A percentile compares a stretch with the other conserved stretches of the same genome.
Evolutionary conservation across 805 yeast species (phyloP).

Genomic region (Sugiyamaella boreocaroliniensis): DNA sequence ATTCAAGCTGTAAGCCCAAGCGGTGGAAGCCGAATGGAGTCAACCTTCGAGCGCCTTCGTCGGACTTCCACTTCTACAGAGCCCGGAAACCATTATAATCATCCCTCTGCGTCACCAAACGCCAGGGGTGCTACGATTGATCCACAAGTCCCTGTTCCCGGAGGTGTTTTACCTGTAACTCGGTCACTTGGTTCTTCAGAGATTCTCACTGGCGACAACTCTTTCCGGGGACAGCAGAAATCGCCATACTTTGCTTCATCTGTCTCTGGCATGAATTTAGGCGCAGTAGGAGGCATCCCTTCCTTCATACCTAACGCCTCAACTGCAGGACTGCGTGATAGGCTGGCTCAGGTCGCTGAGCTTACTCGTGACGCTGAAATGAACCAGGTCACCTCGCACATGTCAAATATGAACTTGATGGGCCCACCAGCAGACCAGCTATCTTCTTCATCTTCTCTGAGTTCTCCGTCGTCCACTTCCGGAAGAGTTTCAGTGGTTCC

Average conservation of each 20-base stretch:
- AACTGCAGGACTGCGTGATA: constrained; percentile 42
- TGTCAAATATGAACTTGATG: constrained; percentile 6
- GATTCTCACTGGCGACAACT: neutral
- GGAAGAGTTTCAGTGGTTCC: constrained; percentile 8
- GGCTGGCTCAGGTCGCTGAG: constrained; percentile 25
- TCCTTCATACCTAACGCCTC: constrained; percentile 61
- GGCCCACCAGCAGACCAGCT: neutral
- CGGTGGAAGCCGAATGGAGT: neutral
- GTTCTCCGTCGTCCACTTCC: constrained; percentile 13
- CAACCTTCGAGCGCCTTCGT: neutral
- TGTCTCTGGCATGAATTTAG: neutral
- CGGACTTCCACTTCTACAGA: neutral
- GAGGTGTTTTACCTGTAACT: neutral
- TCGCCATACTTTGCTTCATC: neutral
- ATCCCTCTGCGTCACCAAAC: neutral
- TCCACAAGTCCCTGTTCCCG: neutral
- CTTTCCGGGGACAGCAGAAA: neutral
- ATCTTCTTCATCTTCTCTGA: constrained; percentile 2
- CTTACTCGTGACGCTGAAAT: constrained; percentile 31
- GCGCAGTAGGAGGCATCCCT: neutral
- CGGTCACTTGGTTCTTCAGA: neutral
- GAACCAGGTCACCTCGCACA: constrained; percentile 9
- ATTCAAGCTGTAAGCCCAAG: neutral
- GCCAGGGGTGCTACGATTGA: neutral
- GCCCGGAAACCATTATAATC: neutral